Evolutionary conservation across 176 grass and related monocot species (phyloP).

Genomic region (Musa troglodytarum): DNA sequence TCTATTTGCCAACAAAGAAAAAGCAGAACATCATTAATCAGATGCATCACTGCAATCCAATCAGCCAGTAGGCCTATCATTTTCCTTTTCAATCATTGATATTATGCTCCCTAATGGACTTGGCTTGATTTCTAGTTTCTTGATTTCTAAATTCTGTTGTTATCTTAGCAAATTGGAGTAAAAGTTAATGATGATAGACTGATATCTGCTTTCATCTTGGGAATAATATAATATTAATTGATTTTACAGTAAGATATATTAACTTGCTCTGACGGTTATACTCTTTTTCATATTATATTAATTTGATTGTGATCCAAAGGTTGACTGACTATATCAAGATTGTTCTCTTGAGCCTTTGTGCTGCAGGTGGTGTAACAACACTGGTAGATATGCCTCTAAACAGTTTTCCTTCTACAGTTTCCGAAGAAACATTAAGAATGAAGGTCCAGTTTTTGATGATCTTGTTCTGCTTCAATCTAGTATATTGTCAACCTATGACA

Average conservation of each 20-base stretch:
- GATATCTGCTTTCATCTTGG: neutral
- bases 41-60: too few species aligned
- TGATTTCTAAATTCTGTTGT: too few species aligned
- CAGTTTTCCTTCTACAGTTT: constrained; percentile 75
- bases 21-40: too few species aligned
- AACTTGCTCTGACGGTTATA: neutral
- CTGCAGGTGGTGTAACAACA: constrained; percentile 79
- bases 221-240: neutral
- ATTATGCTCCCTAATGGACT: too few species aligned
- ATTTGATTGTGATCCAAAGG: neutral
- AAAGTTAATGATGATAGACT: neutral
- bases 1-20: too few species aligned
- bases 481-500: too few species aligned
- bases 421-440: constrained; percentile 73
- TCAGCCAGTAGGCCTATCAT: too few species aligned
- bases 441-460: constrained; percentile 45
- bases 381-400: constrained; percentile 97
- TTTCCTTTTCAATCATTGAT: too few species aligned
- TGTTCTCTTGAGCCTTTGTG: neutral
- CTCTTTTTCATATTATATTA: neutral
- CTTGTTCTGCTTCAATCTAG: constrained; percentile 6
- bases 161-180: too few species aligned
- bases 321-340: neutral
- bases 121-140: too few species aligned
- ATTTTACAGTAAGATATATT: neutral